These are phyloP conservation scores for Rhizophora apiculata DNA, from an alignment of 345 rosid genomes.

Conservation along the genomic window DNA sequence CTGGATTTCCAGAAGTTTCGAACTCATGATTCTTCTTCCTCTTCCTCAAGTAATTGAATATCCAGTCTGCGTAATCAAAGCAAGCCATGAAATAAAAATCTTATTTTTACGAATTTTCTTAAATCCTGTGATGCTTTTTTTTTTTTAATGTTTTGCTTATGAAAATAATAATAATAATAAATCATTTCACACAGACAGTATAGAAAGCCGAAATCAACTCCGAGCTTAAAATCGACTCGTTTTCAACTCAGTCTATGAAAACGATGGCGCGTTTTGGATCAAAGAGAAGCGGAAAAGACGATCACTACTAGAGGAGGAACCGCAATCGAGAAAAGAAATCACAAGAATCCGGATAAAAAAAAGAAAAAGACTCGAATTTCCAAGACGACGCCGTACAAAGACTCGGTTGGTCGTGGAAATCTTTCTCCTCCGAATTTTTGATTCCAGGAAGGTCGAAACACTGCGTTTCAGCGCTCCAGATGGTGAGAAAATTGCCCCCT, in stretches of 20 bases:
- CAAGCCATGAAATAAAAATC: not conserved
- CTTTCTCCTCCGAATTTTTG: not conserved
- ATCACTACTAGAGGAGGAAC: too few species aligned
- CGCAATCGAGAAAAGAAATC: too few species aligned
- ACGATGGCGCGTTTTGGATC: too few species aligned
- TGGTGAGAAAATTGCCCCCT: not conserved
- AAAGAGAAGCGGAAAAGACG: too few species aligned
- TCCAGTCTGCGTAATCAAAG: conserved; percentile 22
- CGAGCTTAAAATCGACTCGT: not conserved
- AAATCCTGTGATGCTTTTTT: not conserved
- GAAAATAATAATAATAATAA: not conserved
- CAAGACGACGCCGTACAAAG: not conserved
- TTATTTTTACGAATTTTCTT: not conserved
- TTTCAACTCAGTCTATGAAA: not conserved
- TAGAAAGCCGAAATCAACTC: not conserved
- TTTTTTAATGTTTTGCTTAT: too few species aligned
- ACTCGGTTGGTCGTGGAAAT: not conserved
- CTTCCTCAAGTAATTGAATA: conserved; percentile 20
- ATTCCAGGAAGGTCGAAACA: not conserved
- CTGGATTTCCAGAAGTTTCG: conserved; percentile 74
- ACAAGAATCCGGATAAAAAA: not conserved
- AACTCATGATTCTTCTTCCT: conserved; percentile 39
- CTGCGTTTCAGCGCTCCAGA: conserved; percentile 14
- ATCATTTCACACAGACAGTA: not conserved
- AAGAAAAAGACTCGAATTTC: not conserved